Percentiles rank a stretch among this genome's conserved stretches.
These are phyloP conservation scores for Vanrija sp. DNA, from an alignment of 1,284 basidiomycete species.

Conservation along the genomic window DNA sequence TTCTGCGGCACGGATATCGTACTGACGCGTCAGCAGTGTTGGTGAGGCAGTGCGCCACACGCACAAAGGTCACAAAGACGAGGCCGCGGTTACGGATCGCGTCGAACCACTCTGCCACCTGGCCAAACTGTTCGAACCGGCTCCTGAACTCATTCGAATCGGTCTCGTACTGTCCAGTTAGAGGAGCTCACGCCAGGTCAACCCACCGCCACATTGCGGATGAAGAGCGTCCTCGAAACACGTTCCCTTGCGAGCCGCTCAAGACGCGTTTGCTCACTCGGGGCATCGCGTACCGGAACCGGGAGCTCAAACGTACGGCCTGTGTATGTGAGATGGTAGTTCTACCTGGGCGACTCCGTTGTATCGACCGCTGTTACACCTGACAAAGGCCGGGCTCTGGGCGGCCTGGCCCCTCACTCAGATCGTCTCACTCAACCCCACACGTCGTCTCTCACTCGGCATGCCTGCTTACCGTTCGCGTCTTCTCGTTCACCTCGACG, in stretches of 20 bases:
- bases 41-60: slow-evolving; percentile 42
- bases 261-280: slow-evolving; percentile 5
- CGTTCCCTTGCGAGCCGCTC: slow-evolving; percentile 56
- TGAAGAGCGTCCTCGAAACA: slow-evolving; percentile 91
- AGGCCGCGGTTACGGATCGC: slow-evolving; percentile 88
- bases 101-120: slow-evolving; percentile 96
- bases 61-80: slow-evolving; percentile 95
- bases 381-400: too few species aligned
- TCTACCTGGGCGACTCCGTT: too few species aligned
- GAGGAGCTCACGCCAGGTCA: background rate
- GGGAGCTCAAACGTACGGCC: background rate
- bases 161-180: slow-evolving; percentile 72
- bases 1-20: slow-evolving; percentile 84
- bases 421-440: too few species aligned
- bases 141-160: slow-evolving; percentile 74
- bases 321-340: background rate
- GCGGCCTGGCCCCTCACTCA: too few species aligned
- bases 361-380: too few species aligned
- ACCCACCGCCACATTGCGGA: slow-evolving; percentile 88
- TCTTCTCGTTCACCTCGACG: slow-evolving; percentile 47
- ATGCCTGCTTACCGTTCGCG: background rate
- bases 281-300: background rate
- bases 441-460: too few species aligned
- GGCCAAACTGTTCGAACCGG: slow-evolving; percentile 85
- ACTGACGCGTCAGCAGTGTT: slow-evolving; percentile 54